Conservation (phyloP, 2,329 filamentous ascomycete genomes). For the Fusarium buxicola region DNA sequence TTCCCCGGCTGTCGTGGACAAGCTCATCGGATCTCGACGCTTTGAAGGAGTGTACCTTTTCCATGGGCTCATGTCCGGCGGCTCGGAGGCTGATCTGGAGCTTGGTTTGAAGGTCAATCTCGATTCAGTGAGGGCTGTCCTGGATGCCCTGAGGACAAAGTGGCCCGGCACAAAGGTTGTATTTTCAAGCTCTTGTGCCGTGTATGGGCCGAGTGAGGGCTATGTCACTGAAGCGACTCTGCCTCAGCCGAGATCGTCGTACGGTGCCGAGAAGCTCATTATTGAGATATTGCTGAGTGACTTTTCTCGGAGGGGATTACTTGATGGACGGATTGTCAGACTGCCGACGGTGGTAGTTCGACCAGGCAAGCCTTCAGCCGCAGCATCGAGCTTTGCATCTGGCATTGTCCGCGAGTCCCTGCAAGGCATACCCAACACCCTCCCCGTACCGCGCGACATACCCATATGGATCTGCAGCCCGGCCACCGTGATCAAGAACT, state of each 20-base stretch:
- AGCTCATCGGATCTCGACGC: conserved; percentile 46
- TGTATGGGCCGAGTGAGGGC: conserved; percentile 59
- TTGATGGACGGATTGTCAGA: conserved; percentile 67
- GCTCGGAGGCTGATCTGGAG: conserved; percentile 69
- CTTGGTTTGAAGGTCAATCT: conserved; percentile 67
- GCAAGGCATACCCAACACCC: conserved; percentile 57
- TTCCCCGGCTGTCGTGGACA: conserved; percentile 30
- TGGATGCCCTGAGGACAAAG: conserved; percentile 61
- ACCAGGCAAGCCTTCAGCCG: conserved; percentile 69
- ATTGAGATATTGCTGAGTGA: conserved; percentile 59
- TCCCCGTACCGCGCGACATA: conserved; percentile 60
- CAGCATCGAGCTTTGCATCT: conserved; percentile 69
- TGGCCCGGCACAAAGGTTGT: conserved; percentile 65
- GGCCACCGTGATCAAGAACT: conserved; percentile 60
- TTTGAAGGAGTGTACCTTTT: conserved; percentile 67
- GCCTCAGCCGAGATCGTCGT: conserved; percentile 65
- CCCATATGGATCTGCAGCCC: conserved; percentile 65
- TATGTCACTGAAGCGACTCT: conserved; percentile 43
- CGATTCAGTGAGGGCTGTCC: conserved; percentile 64
- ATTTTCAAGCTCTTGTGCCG: conserved; percentile 69
- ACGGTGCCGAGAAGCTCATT: conserved; percentile 72
- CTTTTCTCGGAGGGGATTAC: conserved; percentile 61
- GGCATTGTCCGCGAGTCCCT: conserved; percentile 71
- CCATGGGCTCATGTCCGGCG: conserved; percentile 73
- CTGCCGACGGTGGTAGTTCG: conserved; percentile 71